These are phyloP conservation scores for Prosopis cineraria DNA, from an alignment of 306 rosid species.

Conservation along the genomic window DNA sequence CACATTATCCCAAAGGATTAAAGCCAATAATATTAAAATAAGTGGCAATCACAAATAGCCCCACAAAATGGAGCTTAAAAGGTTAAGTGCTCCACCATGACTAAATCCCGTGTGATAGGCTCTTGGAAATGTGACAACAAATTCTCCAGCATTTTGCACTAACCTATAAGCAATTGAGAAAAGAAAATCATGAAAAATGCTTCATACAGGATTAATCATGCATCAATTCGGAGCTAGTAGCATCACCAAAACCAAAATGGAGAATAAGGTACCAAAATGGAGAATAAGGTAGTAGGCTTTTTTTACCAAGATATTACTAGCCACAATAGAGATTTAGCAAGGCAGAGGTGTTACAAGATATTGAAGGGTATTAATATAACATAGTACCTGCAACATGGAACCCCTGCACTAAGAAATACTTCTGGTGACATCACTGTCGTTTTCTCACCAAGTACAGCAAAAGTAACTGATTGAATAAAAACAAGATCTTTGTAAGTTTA, in stretches of 20 bases:
- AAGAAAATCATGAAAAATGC: slow-evolving; percentile 39
- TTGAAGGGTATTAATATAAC: slow-evolving; percentile 14
- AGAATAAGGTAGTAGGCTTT: not conserved
- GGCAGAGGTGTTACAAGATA: slow-evolving; percentile 25
- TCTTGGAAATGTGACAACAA: slow-evolving; percentile 99
- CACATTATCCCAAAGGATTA: slow-evolving; percentile 32
- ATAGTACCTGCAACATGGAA: slow-evolving; percentile 98
- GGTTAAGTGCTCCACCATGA: slow-evolving; percentile 73
- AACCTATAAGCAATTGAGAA: slow-evolving; percentile 62
- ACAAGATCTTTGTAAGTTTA: slow-evolving; percentile 33
- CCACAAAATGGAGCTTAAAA: not conserved
- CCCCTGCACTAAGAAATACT: slow-evolving; percentile 77
- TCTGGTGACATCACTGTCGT: slow-evolving; percentile 98
- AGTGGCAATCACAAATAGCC: not conserved
- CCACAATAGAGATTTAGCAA: slow-evolving; percentile 13
- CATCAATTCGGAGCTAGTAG: slow-evolving; percentile 25
- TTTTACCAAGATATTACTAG: not conserved
- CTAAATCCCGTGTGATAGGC: slow-evolving; percentile 99
- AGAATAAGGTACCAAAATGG: no score
- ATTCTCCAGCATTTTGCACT: slow-evolving; percentile 98
- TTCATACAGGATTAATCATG: slow-evolving; percentile 12
- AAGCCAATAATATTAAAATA: slow-evolving; percentile 34
- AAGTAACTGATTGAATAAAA: slow-evolving; percentile 69
- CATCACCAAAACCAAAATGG: slow-evolving; percentile 28
- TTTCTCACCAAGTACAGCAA: slow-evolving; percentile 93